Conservation (phyloP, 768 basidiomycete species). For the Postia placenta region DNA sequence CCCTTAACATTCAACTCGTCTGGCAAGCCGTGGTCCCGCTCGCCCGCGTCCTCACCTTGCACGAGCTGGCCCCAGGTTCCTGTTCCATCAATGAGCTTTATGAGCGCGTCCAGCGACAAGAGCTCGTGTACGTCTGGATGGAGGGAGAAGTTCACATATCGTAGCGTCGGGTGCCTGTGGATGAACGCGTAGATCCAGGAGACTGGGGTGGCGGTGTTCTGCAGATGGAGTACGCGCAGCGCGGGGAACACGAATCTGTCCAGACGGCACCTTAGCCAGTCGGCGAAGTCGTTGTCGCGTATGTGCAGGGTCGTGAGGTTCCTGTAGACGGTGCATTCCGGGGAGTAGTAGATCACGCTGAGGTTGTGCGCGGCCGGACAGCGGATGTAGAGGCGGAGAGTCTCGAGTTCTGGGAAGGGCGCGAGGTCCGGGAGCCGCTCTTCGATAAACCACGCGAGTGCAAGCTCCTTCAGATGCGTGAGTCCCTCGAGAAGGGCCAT, state of each 20-base stretch:
- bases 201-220: neutral
- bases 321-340: neutral
- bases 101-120: slow-evolving; percentile 3
- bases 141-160: slow-evolving; percentile 11
- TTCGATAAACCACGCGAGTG: neutral
- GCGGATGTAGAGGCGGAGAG: neutral
- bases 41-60: neutral
- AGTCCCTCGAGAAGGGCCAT: neutral
- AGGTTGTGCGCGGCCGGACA: neutral
- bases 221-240: slow-evolving; percentile 11
- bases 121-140: neutral
- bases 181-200: slow-evolving; percentile 12
- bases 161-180: slow-evolving; percentile 14
- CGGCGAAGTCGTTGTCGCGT: neutral
- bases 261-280: neutral
- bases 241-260: slow-evolving; percentile 6
- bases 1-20: neutral
- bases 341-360: too few relatives aligned
- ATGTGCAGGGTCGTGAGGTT: neutral
- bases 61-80: slow-evolving; percentile 13
- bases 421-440: neutral
- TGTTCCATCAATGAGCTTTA: slow-evolving; percentile 14
- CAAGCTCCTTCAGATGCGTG: neutral
- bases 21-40: neutral
- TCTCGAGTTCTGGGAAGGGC: neutral